These are phyloP conservation scores for Coemansia javaensis DNA, from an alignment of 192 early-diverging fungal species.

Conservation along the genomic window DNA sequence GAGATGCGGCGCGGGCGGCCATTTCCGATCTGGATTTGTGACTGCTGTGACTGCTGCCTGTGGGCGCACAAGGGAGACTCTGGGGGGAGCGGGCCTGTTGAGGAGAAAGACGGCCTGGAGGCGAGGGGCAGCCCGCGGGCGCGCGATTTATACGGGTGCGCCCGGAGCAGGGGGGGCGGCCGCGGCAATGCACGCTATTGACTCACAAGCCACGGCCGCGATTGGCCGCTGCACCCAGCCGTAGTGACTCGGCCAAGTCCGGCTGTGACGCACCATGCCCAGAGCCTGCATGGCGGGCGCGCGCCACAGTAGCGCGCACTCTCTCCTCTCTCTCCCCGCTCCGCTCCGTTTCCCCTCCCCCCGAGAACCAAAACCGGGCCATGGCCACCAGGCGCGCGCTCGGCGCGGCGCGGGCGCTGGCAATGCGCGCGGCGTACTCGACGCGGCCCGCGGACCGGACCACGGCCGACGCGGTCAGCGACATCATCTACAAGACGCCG, in stretches of 20 bases:
- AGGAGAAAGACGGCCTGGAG: slow-evolving; percentile 17
- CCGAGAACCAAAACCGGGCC: too few relatives aligned
- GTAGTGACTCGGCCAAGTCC: too few relatives aligned
- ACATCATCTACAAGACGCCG: slow-evolving; percentile 49
- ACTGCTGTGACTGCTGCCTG: slow-evolving; percentile 5
- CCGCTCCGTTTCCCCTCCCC: background rate
- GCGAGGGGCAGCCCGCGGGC: too few relatives aligned
- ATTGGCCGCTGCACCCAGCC: background rate
- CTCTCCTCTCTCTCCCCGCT: slow-evolving; percentile 3
- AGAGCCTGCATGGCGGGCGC: background rate
- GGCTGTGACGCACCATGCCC: slow-evolving; percentile 3
- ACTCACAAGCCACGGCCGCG: background rate
- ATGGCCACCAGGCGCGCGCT: background rate
- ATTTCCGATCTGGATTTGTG: slow-evolving; percentile 7
- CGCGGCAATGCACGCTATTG: background rate
- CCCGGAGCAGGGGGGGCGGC: too few relatives aligned
- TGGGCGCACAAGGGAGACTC: background rate
- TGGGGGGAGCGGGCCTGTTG: background rate
- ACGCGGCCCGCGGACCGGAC: slow-evolving; percentile 10
- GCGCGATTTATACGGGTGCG: too few relatives aligned
- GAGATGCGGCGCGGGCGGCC: slow-evolving; percentile 45
- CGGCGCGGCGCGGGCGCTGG: background rate
- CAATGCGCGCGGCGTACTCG: slow-evolving; percentile 6
- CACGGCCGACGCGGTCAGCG: slow-evolving; percentile 42
- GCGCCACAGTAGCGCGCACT: too few relatives aligned